Base-by-base conservation (phyloP, 1,284 basidiomycete species). In the Gomphus bonarii region DNA sequence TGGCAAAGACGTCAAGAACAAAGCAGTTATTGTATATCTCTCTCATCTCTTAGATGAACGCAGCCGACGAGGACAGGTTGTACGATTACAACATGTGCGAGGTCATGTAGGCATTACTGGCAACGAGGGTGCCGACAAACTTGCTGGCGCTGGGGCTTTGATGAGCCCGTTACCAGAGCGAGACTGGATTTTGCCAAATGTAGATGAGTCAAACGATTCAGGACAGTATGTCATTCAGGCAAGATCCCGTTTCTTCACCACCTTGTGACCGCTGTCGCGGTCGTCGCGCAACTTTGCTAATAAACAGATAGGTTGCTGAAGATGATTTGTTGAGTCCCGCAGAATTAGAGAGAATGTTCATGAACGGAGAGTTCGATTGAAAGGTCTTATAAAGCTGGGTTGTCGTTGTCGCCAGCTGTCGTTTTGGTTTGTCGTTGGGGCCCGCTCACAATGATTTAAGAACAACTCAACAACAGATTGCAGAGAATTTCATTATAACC, bases 41-140 rank as follows among this genome's bases (percentile, higher is more conserved):
- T 69, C 75, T 31, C 72, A 78, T 0, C 75, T 84, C 14, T 70
- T 86, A 43, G 72, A 75, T 31, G 67, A 66, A 20, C 83, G 81
- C 50, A 71, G 64, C 3, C 67, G 61, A 12, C 65, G 67, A 5
- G 81, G 80, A 2, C 84, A 85, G 61, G 70, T 67, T 43, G 73
- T 88, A 31, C 68, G 68, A 28, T 71, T 92, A 14, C 68, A 78
- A 59, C 76, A 90, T 60, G 86, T 93, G 51, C 76, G 78, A 54
- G 91, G 84, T 0, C 90, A 93, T 62, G 73, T 70, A 3, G 88
- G 87, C 1, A 73, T 81, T 46, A 69, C 69, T 55, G 91, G 91
- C 1, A 93, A 93, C 65, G 88, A 91, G 58, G 82, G 79, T 55
- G 91, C 89, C 1, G 91, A 93, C 67, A 62, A 60, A 28, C 73